Evolutionary conservation across 2,329 filamentous ascomycete genomes (phyloP).

Genomic region (Leptographium lundbergii): DNA sequence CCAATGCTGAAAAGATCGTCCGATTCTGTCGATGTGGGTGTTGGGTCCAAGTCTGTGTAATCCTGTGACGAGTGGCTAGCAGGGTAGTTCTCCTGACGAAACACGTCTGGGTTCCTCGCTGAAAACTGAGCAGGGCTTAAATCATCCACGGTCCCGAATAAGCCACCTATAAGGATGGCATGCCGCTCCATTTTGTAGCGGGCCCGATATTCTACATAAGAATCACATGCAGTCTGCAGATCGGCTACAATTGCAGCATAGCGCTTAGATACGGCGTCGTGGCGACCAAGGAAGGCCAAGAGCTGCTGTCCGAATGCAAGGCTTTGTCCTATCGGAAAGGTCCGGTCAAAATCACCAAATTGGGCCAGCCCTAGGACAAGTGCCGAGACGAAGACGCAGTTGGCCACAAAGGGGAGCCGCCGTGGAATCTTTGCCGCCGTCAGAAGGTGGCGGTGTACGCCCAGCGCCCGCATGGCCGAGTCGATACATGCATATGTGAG

Average conservation of each 20-base stretch:
- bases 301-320: slow-evolving; percentile 14
- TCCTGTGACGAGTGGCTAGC: neutral
- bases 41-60: neutral
- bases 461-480: slow-evolving; percentile 23
- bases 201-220: slow-evolving; percentile 13
- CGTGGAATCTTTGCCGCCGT: slow-evolving; percentile 23
- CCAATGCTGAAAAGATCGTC: neutral
- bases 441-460: slow-evolving; percentile 24
- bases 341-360: slow-evolving; percentile 29
- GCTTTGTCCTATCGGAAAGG: slow-evolving; percentile 19
- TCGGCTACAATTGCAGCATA: slow-evolving; percentile 14
- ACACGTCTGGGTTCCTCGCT: neutral
- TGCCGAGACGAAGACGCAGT: slow-evolving; percentile 30
- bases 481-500: slow-evolving; percentile 22
- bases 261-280: slow-evolving; percentile 14
- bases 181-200: slow-evolving; percentile 15
- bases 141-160: slow-evolving; percentile 16
- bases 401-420: slow-evolving; percentile 30
- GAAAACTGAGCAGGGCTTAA: too few relatives aligned
- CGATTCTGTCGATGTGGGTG: neutral
- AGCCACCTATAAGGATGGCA: slow-evolving; percentile 12
- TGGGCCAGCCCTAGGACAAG: slow-evolving; percentile 30
- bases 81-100: neutral
- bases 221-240: slow-evolving; percentile 14
- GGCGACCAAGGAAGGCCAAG: slow-evolving; percentile 14